These are phyloP conservation scores for Sonneratia caseolaris DNA, from an alignment of 345 rosid genomes.

Conservation along the genomic window DNA sequence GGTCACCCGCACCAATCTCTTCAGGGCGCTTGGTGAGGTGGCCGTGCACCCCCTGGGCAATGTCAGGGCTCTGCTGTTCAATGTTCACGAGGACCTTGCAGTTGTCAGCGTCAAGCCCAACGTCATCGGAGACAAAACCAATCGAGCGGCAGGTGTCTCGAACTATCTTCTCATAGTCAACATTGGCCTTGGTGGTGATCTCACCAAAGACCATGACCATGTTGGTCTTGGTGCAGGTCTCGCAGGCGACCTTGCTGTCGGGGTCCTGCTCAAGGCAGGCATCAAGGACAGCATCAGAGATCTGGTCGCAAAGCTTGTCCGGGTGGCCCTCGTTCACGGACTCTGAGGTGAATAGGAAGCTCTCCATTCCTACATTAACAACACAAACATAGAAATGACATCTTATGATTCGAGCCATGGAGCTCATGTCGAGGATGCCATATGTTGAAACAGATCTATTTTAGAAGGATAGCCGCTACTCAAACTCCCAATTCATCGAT, in stretches of 20 bases:
- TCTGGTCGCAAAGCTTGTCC: slow-evolving; percentile 74
- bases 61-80: slow-evolving; percentile 77
- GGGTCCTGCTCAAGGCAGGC: slow-evolving; percentile 77
- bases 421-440: not conserved
- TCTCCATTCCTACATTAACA: slow-evolving; percentile 35
- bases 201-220: slow-evolving; percentile 83
- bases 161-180: slow-evolving; percentile 70
- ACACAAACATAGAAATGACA: not conserved
- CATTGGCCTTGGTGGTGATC: slow-evolving; percentile 64
- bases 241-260: slow-evolving; percentile 77
- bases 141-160: slow-evolving; percentile 60
- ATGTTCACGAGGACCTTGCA: slow-evolving; percentile 74
- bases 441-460: not conserved
- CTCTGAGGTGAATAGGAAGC: slow-evolving; percentile 67
- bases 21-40: slow-evolving; percentile 71
- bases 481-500: too few relatives aligned
- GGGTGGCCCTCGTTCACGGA: slow-evolving; percentile 85
- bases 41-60: slow-evolving; percentile 72
- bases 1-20: slow-evolving; percentile 75
- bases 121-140: slow-evolving; percentile 61
- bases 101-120: slow-evolving; percentile 64
- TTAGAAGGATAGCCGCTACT: not conserved
- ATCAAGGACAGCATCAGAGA: slow-evolving; percentile 71
- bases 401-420: not conserved
- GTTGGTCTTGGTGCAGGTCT: slow-evolving; percentile 76